A percentile compares a stretch with the other conserved stretches of the same genome.
Conservation (phyloP, 1,284 basidiomycete species). For the Marasmius oreades region DNA sequence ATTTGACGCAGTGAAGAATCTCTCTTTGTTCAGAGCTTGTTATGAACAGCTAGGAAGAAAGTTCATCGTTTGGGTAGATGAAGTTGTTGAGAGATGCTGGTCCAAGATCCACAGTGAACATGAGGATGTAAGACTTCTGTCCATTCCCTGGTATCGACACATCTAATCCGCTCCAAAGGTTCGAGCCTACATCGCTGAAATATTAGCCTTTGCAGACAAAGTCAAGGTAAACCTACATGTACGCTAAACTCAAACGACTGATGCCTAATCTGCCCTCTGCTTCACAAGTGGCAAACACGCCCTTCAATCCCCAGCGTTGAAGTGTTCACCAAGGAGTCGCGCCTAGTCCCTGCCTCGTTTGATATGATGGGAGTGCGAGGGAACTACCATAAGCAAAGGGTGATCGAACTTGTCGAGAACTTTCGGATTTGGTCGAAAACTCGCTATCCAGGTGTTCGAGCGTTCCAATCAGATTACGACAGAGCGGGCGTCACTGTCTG, state of each 20-base stretch:
- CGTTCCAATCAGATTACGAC: slow-evolving; percentile 82
- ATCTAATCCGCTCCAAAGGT: slow-evolving; percentile 39
- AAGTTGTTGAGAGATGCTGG: slow-evolving; percentile 69
- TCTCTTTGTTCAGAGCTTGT: slow-evolving; percentile 60
- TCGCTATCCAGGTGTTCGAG: slow-evolving; percentile 69
- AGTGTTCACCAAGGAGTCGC: slow-evolving; percentile 71
- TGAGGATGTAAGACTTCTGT: slow-evolving; percentile 56
- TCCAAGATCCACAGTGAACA: slow-evolving; percentile 71
- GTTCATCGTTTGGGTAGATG: slow-evolving; percentile 74
- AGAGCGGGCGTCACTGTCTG: slow-evolving; percentile 33
- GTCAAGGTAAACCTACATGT: slow-evolving; percentile 51
- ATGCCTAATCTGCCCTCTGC: neutral
- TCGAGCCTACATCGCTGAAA: slow-evolving; percentile 68
- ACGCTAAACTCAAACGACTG: neutral
- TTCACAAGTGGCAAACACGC: slow-evolving; percentile 55
- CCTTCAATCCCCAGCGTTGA: slow-evolving; percentile 70
- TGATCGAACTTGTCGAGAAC: slow-evolving; percentile 56
- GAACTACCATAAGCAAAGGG: slow-evolving; percentile 54
- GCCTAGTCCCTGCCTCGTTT: slow-evolving; percentile 47
- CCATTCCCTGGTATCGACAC: neutral
- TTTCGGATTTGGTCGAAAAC: slow-evolving; percentile 69
- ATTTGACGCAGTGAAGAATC: slow-evolving; percentile 64
- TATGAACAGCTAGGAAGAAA: slow-evolving; percentile 77
- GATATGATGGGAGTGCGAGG: slow-evolving; percentile 82
- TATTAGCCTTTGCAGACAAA: slow-evolving; percentile 71